Conservation (phyloP, 805 yeast genomes). For the Saccharomycopsis sp. region DNA sequence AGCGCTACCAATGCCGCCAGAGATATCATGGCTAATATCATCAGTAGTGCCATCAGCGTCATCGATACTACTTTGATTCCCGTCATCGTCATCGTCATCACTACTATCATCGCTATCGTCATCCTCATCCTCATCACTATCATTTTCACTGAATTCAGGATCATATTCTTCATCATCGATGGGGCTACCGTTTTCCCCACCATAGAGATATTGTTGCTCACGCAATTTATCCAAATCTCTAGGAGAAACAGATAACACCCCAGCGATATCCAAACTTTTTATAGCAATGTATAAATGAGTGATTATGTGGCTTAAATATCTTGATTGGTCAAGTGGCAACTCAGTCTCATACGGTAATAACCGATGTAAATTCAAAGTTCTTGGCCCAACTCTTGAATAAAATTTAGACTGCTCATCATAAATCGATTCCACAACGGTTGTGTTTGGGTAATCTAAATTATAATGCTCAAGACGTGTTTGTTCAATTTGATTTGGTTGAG, state of each 20-base stretch:
- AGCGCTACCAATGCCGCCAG: slow-evolving; percentile 13
- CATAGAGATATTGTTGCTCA: slow-evolving; percentile 34
- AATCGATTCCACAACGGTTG: slow-evolving; percentile 29
- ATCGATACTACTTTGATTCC: slow-evolving; percentile 23
- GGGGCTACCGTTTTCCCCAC: too few relatives aligned
- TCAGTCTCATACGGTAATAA: slow-evolving; percentile 74
- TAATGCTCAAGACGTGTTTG: slow-evolving; percentile 34
- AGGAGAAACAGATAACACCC: slow-evolving; percentile 58
- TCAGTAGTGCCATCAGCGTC: slow-evolving; percentile 5
- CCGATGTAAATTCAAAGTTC: slow-evolving; percentile 29
- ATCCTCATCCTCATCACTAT: slow-evolving; percentile 27
- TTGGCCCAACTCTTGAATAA: slow-evolving; percentile 32
- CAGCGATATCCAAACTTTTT: slow-evolving; percentile 65
- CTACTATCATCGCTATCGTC: slow-evolving; percentile 28
- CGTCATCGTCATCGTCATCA: slow-evolving; percentile 32
- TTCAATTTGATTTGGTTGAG: slow-evolving; percentile 18
- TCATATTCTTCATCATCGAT: slow-evolving; percentile 31
- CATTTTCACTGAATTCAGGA: slow-evolving; percentile 29
- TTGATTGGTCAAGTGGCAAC: slow-evolving; percentile 57
- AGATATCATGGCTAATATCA: slow-evolving; percentile 3
- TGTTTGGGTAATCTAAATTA: slow-evolving; percentile 43
- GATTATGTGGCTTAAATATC: slow-evolving; percentile 72
- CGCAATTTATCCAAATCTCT: slow-evolving; percentile 41
- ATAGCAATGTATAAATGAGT: slow-evolving; percentile 74
- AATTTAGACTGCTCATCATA: slow-evolving; percentile 34